Conservation (phyloP, 768 basidiomycete species). For the Rhodotorula diobovata region DNA sequence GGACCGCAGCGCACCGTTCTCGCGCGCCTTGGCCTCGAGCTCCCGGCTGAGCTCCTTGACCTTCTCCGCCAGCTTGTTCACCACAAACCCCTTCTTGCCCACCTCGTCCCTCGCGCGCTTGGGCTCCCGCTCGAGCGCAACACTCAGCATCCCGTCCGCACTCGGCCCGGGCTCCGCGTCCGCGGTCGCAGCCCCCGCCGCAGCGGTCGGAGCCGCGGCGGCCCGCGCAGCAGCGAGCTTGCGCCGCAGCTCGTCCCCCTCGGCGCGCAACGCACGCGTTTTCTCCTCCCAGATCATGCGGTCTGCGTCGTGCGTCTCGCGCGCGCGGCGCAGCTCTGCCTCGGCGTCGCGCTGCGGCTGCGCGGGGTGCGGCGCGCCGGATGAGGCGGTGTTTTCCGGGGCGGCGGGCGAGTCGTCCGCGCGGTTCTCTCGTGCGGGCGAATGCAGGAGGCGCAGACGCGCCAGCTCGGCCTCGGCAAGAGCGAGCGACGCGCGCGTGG, state of each 20-base stretch:
- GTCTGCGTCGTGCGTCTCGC: neutral
- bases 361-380: neutral
- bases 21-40: neutral
- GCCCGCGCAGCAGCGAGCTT: neutral
- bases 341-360: neutral
- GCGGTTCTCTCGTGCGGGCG: too few species aligned
- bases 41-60: neutral
- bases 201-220: neutral
- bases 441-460: neutral
- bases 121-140: neutral
- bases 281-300: neutral
- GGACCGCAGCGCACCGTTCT: neutral
- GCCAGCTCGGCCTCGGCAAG: neutral
- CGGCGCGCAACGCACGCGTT: neutral
- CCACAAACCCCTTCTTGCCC: neutral
- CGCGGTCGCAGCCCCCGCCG: neutral
- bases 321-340: neutral
- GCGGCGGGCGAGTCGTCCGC: neutral
- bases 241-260: neutral
- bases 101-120: neutral
- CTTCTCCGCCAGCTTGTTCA: neutral
- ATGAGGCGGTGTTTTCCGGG: neutral
- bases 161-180: neutral
- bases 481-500: neutral
- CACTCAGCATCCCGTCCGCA: neutral